phyloP scores from a whole-genome alignment of 2,329 filamentous ascomycete species.

The Penicillium sp. region DNA sequence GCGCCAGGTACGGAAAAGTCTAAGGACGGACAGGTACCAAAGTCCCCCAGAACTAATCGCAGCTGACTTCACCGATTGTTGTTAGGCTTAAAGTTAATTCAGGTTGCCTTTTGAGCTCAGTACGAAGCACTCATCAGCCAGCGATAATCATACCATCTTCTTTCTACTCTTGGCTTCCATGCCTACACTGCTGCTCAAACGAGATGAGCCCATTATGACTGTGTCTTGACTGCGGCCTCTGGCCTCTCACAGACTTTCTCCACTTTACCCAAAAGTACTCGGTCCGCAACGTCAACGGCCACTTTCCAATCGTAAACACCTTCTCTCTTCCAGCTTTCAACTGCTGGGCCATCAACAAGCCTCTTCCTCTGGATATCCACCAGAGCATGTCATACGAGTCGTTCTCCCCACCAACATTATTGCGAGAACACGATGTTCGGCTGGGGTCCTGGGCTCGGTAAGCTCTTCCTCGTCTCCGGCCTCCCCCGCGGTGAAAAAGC shows the following conservation, averaged over 20 bases:
- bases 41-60: too few relatives aligned
- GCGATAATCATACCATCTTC: background rate
- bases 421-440: conserved; percentile 34
- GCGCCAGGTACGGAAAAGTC: too few relatives aligned
- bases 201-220: background rate
- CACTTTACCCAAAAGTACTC: conserved; percentile 14
- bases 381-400: conserved; percentile 8
- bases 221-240: background rate
- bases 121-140: background rate
- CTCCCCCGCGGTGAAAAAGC: conserved; percentile 5
- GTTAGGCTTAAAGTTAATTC: too few relatives aligned
- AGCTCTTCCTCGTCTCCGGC: conserved; percentile 13
- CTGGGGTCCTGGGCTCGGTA: conserved; percentile 37
- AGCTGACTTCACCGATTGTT: too few relatives aligned
- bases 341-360: background rate
- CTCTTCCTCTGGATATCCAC: conserved; percentile 1
- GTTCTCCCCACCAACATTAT: background rate
- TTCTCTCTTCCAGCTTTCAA: background rate
- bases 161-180: background rate
- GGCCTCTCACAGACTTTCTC: background rate
- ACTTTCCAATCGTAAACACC: background rate
- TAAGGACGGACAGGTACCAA: too few relatives aligned
- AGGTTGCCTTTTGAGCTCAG: too few relatives aligned
- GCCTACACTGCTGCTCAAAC: background rate
- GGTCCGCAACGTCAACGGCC: background rate